These are phyloP conservation scores for Salvia rosmarinus DNA, from an alignment of 257 asterid genomes.

Conservation along the genomic window DNA sequence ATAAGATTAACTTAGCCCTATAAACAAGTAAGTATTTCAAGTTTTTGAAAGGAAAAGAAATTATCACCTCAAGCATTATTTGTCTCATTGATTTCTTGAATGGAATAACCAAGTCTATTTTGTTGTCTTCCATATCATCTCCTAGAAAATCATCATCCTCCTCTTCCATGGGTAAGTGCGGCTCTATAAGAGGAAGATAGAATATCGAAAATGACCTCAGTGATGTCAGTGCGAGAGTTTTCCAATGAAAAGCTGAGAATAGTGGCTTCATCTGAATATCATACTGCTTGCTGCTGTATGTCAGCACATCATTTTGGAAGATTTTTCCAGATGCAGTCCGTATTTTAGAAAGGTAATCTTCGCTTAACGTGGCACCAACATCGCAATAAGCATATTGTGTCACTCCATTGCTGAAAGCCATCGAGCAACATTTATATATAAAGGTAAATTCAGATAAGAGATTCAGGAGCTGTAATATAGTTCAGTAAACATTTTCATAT, in stretches of 20 bases:
- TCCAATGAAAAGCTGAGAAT: conserved; percentile 90
- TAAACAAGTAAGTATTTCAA: background rate
- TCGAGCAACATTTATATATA: background rate
- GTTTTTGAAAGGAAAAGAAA: conserved; percentile 14
- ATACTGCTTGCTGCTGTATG: conserved; percentile 62
- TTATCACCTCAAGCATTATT: conserved; percentile 73
- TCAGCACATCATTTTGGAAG: conserved; percentile 47
- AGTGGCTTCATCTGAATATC: conserved; percentile 71
- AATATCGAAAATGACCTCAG: conserved; percentile 74
- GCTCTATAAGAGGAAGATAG: conserved; percentile 90
- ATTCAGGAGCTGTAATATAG: background rate
- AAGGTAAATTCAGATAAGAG: background rate
- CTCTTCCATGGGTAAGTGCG: conserved; percentile 56
- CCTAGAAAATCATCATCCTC: conserved; percentile 74
- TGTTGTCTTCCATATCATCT: conserved; percentile 53
- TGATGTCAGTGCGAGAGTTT: conserved; percentile 67
- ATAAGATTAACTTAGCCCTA: background rate
- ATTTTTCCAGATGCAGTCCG: conserved; percentile 36
- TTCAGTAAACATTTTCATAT: conserved; percentile 2
- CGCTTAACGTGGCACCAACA: conserved; percentile 59
- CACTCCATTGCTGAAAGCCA: conserved; percentile 48
- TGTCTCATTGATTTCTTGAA: conserved; percentile 89
- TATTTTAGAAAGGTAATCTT: conserved; percentile 57
- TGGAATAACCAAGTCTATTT: conserved; percentile 68
- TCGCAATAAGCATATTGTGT: conserved; percentile 63